Percentiles rank a stretch among this genome's conserved stretches.
Evolutionary conservation across 2,329 filamentous ascomycete species (phyloP).

Genomic region (Gnomoniopsis smithogilvyi): DNA sequence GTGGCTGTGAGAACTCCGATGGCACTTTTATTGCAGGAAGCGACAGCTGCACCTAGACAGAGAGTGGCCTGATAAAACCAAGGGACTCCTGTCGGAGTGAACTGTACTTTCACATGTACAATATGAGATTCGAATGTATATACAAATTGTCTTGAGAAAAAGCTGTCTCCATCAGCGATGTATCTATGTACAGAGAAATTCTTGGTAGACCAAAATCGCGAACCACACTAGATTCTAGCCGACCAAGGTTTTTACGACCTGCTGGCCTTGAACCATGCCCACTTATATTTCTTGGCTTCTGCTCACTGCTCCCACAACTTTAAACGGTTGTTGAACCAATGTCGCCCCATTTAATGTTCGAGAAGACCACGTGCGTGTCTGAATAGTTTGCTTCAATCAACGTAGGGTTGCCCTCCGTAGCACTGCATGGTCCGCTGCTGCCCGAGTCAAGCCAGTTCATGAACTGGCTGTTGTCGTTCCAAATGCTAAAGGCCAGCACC

Average conservation of each 20-base stretch:
- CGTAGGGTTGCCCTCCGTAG: conserved; percentile 44
- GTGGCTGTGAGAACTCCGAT: background rate
- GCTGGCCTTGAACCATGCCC: no score
- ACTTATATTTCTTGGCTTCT: no score
- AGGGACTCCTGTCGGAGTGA: background rate
- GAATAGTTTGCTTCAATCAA: conserved; percentile 39
- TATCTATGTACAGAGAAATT: background rate
- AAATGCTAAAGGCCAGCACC: conserved; percentile 44
- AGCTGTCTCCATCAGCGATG: no score
- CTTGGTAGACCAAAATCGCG: background rate
- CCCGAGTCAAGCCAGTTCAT: conserved; percentile 50
- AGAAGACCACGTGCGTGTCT: conserved; percentile 43
- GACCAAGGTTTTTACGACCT: no score
- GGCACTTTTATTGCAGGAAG: background rate
- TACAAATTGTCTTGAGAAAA: background rate
- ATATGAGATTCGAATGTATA: background rate
- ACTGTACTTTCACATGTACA: background rate
- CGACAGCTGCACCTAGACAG: background rate
- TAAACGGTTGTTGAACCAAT: conserved; percentile 43
- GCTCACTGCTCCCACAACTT: background rate
- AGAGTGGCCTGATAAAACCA: background rate
- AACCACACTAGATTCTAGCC: no score
- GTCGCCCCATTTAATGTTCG: conserved; percentile 51
- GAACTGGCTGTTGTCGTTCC: conserved; percentile 42
- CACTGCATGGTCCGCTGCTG: conserved; percentile 43